Conservation (phyloP, 148 eudicot species). For the Simmondsia chinensis region DNA sequence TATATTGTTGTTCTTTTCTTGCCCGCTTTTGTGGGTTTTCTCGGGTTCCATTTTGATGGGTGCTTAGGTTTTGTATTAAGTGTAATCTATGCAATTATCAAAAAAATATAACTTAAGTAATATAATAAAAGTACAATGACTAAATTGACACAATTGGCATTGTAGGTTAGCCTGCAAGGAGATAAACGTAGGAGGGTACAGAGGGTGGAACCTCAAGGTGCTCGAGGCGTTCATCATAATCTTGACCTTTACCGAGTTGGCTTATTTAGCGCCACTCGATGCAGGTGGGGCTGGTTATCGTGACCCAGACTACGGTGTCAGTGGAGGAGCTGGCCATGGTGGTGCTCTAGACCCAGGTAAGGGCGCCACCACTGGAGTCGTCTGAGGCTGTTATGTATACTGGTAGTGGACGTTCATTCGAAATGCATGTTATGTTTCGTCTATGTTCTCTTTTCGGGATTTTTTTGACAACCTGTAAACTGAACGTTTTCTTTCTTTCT, state of each 20-base stretch:
- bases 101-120: too few relatives aligned
- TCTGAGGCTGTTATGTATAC: too few relatives aligned
- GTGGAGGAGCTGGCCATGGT: background rate
- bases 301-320: slow-evolving; percentile 26
- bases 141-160: background rate
- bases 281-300: slow-evolving; percentile 51
- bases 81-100: too few relatives aligned
- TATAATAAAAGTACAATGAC: background rate
- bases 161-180: slow-evolving; percentile 76
- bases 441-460: too few relatives aligned
- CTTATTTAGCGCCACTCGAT: slow-evolving; percentile 45
- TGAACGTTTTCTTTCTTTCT: too few relatives aligned
- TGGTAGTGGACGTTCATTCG: too few relatives aligned
- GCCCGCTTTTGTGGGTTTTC: too few relatives aligned
- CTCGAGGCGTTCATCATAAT: slow-evolving; percentile 61
- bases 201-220: slow-evolving; percentile 73
- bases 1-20: too few relatives aligned
- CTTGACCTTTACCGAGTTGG: slow-evolving; percentile 34
- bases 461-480: too few relatives aligned
- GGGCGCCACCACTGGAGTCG: slow-evolving; percentile 18
- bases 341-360: slow-evolving; percentile 10
- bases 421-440: too few relatives aligned
- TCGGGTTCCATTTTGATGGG: too few relatives aligned
- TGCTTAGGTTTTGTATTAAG: too few relatives aligned
- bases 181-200: slow-evolving; percentile 51